Percentiles rank a stretch among this genome's conserved stretches.
These are phyloP conservation scores for Eucalyptus shirleyi DNA, from an alignment of 345 rosid species.

Conservation along the genomic window DNA sequence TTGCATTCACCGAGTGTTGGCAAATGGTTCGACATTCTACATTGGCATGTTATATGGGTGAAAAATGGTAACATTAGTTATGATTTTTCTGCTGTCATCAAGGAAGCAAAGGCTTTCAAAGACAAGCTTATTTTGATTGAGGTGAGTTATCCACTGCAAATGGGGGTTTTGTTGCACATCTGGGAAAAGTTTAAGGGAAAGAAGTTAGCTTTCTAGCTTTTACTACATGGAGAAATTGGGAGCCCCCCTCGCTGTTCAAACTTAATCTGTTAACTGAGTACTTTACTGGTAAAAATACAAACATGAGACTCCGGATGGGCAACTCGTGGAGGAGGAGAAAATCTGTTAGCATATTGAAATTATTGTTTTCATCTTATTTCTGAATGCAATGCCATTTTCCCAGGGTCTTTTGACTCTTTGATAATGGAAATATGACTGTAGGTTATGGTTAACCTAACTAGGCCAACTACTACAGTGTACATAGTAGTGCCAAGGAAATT, in stretches of 20 bases:
- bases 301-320: background rate
- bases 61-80: slow-evolving; percentile 94
- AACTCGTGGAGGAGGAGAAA: background rate
- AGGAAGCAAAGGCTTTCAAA: slow-evolving; percentile 89
- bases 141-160: slow-evolving; percentile 1
- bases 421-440: slow-evolving; percentile 36
- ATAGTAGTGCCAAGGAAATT: slow-evolving; percentile 93
- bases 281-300: background rate
- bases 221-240: background rate
- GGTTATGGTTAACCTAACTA: slow-evolving; percentile 98
- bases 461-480: slow-evolving; percentile 86
- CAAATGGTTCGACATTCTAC: slow-evolving; percentile 78
- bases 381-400: background rate
- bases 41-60: slow-evolving; percentile 97
- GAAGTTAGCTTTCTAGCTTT: background rate
- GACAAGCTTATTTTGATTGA: slow-evolving; percentile 84
- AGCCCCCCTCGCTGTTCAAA: background rate
- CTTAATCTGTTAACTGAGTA: background rate
- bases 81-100: slow-evolving; percentile 88
- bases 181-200: background rate
- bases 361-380: background rate
- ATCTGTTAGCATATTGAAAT: background rate
- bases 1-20: slow-evolving; percentile 89
- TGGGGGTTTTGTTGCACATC: background rate
- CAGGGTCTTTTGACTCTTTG: background rate